Percentiles rank a stretch among this genome's conserved stretches.
Conservation (phyloP, 257 asterid genomes). For the Gynochthodes officinalis region DNA sequence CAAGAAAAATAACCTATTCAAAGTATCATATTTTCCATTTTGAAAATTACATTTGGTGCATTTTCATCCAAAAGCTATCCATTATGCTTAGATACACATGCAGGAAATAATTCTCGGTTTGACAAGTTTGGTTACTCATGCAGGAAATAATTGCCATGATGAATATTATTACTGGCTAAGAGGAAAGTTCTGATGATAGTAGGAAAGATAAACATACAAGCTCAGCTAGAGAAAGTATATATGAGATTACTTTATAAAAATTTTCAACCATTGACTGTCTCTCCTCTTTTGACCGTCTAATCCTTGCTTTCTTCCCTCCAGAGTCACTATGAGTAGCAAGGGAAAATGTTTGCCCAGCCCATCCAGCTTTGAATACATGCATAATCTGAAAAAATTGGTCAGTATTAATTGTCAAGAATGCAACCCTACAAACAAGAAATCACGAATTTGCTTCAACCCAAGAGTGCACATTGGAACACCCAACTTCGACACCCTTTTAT, state of each 20-base stretch:
- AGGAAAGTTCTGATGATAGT: not conserved
- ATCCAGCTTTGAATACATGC: constrained; percentile 63
- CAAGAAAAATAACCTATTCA: not conserved
- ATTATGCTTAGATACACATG: not conserved
- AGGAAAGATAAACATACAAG: not conserved
- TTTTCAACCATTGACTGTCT: constrained; percentile 78
- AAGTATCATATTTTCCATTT: not conserved
- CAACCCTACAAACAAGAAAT: constrained; percentile 8
- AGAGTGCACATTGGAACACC: not conserved
- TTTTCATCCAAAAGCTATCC: not conserved
- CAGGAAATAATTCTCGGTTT: too few relatives aligned
- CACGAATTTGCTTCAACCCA: not conserved
- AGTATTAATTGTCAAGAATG: constrained; percentile 16
- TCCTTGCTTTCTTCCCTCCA: constrained; percentile 68
- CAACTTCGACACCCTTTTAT: not conserved
- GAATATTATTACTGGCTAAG: not conserved
- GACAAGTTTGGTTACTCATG: not conserved
- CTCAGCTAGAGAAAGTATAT: not conserved
- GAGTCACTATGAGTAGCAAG: constrained; percentile 60
- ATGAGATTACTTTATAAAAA: constrained; percentile 55
- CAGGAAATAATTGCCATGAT: not conserved
- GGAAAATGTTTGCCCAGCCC: constrained; percentile 75
- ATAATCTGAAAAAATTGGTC: constrained; percentile 28
- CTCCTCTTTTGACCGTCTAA: constrained; percentile 90
- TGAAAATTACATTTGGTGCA: not conserved